These are phyloP conservation scores for Phyllosticta ampelicida DNA, from an alignment of 2,329 filamentous ascomycete species.

Conservation along the genomic window DNA sequence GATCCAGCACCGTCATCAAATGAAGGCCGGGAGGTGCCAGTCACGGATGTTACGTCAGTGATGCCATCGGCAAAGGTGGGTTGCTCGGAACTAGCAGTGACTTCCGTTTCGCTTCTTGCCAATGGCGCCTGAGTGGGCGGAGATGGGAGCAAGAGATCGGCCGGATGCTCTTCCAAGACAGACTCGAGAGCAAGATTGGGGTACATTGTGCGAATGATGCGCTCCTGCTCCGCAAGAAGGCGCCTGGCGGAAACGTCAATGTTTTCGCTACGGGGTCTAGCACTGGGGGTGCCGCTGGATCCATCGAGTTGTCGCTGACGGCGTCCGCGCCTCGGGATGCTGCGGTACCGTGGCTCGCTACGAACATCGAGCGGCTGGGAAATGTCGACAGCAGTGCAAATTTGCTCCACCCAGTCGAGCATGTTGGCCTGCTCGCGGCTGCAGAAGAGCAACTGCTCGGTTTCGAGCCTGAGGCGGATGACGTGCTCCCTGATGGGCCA, in stretches of 20 bases:
- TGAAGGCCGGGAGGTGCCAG: background rate
- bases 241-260: constrained; percentile 26
- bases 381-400: constrained; percentile 59
- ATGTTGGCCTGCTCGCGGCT: constrained; percentile 55
- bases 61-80: background rate
- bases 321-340: constrained; percentile 34
- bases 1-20: background rate
- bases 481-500: constrained; percentile 44
- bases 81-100: background rate
- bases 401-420: constrained; percentile 55
- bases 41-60: background rate
- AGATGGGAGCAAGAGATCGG: constrained; percentile 15
- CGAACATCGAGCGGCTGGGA: constrained; percentile 53
- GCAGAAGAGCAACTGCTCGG: constrained; percentile 62
- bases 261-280: constrained; percentile 15
- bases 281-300: background rate
- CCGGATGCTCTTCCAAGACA: constrained; percentile 10
- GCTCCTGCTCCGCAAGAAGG: constrained; percentile 38
- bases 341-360: constrained; percentile 34
- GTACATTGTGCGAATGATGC: constrained; percentile 37
- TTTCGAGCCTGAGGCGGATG: constrained; percentile 61
- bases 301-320: constrained; percentile 27
- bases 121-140: background rate
- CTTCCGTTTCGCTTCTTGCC: background rate
- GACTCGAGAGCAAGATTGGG: constrained; percentile 28